Conservation (phyloP, 2,329 filamentous ascomycete genomes). For the Monilinia aucupariae region DNA sequence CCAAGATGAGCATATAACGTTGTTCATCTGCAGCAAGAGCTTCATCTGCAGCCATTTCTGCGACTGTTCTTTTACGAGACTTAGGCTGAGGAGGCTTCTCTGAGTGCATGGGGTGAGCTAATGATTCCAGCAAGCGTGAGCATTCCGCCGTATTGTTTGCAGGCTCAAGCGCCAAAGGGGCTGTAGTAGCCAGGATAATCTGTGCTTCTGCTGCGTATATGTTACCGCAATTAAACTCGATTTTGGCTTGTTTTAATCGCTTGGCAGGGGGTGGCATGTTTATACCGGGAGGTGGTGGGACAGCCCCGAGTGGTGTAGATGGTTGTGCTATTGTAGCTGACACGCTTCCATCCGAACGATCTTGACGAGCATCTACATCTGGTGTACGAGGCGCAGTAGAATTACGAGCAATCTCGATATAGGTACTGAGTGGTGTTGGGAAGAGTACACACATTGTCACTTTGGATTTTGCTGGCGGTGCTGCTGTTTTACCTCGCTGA, state of each 20-base stretch:
- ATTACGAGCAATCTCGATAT: slow-evolving; percentile 71
- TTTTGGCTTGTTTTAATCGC: slow-evolving; percentile 63
- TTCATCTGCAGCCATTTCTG: slow-evolving; percentile 92
- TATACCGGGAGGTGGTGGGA: slow-evolving; percentile 56
- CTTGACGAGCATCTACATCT: slow-evolving; percentile 50
- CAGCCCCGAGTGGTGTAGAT: slow-evolving; percentile 59
- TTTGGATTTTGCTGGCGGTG: slow-evolving; percentile 51
- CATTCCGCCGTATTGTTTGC: slow-evolving; percentile 64
- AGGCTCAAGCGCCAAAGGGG: slow-evolving; percentile 72
- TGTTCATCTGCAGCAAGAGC: slow-evolving; percentile 84
- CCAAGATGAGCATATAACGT: slow-evolving; percentile 85
- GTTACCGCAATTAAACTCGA: slow-evolving; percentile 70
- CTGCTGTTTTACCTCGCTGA: slow-evolving; percentile 40
- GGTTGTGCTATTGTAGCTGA: slow-evolving; percentile 41
- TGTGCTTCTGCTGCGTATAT: slow-evolving; percentile 71
- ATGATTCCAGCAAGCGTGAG: slow-evolving; percentile 63
- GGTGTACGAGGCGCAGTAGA: slow-evolving; percentile 41
- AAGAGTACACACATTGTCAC: slow-evolving; percentile 77
- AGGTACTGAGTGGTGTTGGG: slow-evolving; percentile 70
- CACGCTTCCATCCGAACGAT: slow-evolving; percentile 37
- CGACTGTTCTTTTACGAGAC: slow-evolving; percentile 85
- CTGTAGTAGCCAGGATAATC: slow-evolving; percentile 66
- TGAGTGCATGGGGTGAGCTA: slow-evolving; percentile 72
- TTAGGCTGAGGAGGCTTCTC: slow-evolving; percentile 77
- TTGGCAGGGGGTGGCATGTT: slow-evolving; percentile 57